Evolutionary conservation across 768 basidiomycete species (phyloP).

Genomic region (Tylopilus plumbeoviolaceoides): DNA sequence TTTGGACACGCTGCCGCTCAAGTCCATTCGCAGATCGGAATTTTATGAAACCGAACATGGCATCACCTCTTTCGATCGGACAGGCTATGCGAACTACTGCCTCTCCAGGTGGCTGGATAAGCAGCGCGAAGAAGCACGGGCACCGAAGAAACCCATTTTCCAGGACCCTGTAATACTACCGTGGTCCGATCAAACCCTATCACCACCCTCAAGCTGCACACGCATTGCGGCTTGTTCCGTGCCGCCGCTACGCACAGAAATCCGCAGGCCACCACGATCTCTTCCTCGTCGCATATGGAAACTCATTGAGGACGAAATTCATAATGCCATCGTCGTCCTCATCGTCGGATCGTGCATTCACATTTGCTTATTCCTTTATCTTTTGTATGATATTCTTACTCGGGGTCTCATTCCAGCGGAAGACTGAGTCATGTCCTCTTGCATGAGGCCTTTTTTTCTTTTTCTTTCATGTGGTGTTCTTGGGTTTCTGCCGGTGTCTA

Average conservation of each 20-base stretch:
- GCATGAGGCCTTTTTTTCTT: background rate
- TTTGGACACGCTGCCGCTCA: conserved; percentile 4
- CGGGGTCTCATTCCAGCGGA: conserved; percentile 26
- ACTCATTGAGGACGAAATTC: conserved; percentile 24
- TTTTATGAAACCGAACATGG: conserved; percentile 30
- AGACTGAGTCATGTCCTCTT: conserved; percentile 12
- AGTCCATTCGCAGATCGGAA: conserved; percentile 15
- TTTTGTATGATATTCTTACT: conserved; percentile 28
- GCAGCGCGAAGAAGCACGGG: conserved; percentile 19
- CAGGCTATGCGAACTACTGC: conserved; percentile 26
- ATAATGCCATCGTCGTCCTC: conserved; percentile 26
- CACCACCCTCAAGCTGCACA: conserved; percentile 3
- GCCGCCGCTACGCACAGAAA: background rate
- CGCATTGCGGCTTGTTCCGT: background rate
- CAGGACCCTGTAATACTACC: conserved; percentile 18
- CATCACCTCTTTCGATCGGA: conserved; percentile 22
- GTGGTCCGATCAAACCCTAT: conserved; percentile 19
- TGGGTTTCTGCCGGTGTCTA: background rate
- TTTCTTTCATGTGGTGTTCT: conserved; percentile 13
- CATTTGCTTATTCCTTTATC: conserved; percentile 23
- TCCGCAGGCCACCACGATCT: conserved; percentile 6
- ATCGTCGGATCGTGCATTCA: conserved; percentile 25
- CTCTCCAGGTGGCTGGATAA: conserved; percentile 26
- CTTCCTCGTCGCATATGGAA: conserved; percentile 14
- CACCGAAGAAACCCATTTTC: conserved; percentile 18